Conservation (phyloP, 1,139 yeast genomes). For the Saccharomycopsis phalli region DNA sequence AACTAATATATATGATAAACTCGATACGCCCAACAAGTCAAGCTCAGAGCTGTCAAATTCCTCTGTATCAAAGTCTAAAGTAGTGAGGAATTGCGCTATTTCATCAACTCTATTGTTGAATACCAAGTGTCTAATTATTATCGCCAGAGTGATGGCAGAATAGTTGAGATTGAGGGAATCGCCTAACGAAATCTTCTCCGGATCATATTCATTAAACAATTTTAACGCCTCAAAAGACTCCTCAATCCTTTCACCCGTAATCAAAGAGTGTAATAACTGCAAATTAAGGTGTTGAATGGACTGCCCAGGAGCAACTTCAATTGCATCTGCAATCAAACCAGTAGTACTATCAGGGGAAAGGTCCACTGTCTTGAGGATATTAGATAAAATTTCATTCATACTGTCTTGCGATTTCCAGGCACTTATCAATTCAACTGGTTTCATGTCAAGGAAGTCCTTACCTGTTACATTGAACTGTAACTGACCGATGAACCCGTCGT, state of each 20-base stretch:
- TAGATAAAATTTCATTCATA: slow-evolving; percentile 1
- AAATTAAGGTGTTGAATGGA: slow-evolving; percentile 3
- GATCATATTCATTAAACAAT: slow-evolving; percentile 6
- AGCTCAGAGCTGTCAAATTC: neutral
- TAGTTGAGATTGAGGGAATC: slow-evolving; percentile 6
- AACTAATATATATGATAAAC: neutral
- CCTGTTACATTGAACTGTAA: neutral
- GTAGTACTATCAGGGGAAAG: too few species aligned
- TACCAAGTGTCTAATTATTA: neutral
- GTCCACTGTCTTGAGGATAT: neutral
- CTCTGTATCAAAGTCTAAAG: neutral
- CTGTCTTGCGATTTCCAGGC: slow-evolving; percentile 8
- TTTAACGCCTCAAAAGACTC: slow-evolving; percentile 1
- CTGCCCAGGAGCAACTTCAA: slow-evolving; percentile 1
- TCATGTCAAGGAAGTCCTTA: neutral
- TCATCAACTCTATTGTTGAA: neutral
- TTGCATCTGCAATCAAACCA: neutral
- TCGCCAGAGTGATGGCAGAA: slow-evolving; percentile 2
- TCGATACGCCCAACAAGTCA: neutral
- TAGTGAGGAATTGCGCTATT: neutral
- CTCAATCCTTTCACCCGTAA: neutral
- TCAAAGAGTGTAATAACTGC: neutral
- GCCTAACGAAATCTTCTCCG: neutral
- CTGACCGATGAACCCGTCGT: neutral
- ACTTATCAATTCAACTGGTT: slow-evolving; percentile 9